phyloP scores from a whole-genome alignment of 108 stramenopile genomes.

The Skeletonema grethae region DNA sequence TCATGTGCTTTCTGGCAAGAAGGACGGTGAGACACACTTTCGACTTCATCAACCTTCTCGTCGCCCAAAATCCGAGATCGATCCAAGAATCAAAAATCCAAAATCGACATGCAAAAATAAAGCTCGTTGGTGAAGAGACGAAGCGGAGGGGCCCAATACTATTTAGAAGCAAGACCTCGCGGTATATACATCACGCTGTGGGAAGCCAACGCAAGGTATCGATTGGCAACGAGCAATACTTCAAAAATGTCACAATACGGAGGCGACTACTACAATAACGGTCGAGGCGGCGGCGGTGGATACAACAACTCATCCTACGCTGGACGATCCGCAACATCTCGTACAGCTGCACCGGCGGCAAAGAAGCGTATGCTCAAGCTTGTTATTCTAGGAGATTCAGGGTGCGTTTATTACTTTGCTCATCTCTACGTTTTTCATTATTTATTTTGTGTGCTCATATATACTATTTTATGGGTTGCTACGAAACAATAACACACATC shows the following conservation, averaged over 20 bases:
- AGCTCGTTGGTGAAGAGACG: too few relatives aligned
- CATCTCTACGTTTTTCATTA: neutral
- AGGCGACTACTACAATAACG: conserved; percentile 10
- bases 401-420: conserved; percentile 50
- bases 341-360: conserved; percentile 30
- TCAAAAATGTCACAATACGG: conserved; percentile 21
- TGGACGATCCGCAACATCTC: conserved; percentile 22
- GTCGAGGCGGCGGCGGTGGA: conserved; percentile 13
- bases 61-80: too few relatives aligned
- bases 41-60: neutral
- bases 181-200: neutral
- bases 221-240: conserved; percentile 1
- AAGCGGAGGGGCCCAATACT: too few relatives aligned
- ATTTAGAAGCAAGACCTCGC: neutral
- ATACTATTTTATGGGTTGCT: too few relatives aligned
- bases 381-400: conserved; percentile 94
- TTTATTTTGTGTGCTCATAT: neutral
- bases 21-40: neutral
- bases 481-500: neutral
- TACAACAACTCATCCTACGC: conserved; percentile 19
- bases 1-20: too few relatives aligned
- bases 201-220: neutral
- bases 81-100: too few relatives aligned
- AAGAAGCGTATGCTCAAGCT: conserved; percentile 93
- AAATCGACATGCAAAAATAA: too few relatives aligned